Conservation (phyloP, 805 yeast genomes). For the Ogataea ramenticola region DNA sequence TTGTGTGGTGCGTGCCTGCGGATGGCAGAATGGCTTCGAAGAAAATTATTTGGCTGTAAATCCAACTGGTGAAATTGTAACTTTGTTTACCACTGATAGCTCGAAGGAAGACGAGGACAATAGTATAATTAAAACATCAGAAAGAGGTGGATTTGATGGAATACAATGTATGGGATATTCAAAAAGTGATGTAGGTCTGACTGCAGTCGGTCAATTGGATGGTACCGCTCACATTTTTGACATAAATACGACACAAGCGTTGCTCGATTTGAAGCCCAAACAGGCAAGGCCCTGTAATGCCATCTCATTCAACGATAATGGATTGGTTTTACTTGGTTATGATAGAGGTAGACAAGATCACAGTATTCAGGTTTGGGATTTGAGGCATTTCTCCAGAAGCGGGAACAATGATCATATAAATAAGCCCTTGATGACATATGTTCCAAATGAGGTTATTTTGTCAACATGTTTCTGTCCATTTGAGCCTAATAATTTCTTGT, state of each 20-base stretch:
- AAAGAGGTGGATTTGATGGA: slow-evolving; percentile 57
- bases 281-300: slow-evolving; percentile 73
- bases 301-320: slow-evolving; percentile 57
- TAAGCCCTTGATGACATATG: slow-evolving; percentile 48
- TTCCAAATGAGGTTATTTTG: slow-evolving; percentile 68
- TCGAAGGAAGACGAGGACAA: slow-evolving; percentile 32
- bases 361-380: slow-evolving; percentile 75
- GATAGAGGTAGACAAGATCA: slow-evolving; percentile 74
- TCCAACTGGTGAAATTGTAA: slow-evolving; percentile 76
- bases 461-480: slow-evolving; percentile 63
- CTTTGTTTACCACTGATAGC: slow-evolving; percentile 39
- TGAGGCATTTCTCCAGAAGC: slow-evolving; percentile 47
- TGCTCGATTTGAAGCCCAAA: slow-evolving; percentile 45
- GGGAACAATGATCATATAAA: slow-evolving; percentile 42
- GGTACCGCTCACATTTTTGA: slow-evolving; percentile 63
- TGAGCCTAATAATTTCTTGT: slow-evolving; percentile 45
- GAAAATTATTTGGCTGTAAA: slow-evolving; percentile 62
- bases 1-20: slow-evolving; percentile 46
- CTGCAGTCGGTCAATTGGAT: slow-evolving; percentile 68
- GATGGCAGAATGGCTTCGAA: slow-evolving; percentile 51
- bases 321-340: slow-evolving; percentile 67
- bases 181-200: slow-evolving; percentile 43
- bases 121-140: slow-evolving; percentile 43
- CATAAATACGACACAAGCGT: slow-evolving; percentile 32
- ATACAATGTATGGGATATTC: slow-evolving; percentile 66